Conservation (phyloP, 306 rosid genomes). For the Cucurbita maxima region DNA sequence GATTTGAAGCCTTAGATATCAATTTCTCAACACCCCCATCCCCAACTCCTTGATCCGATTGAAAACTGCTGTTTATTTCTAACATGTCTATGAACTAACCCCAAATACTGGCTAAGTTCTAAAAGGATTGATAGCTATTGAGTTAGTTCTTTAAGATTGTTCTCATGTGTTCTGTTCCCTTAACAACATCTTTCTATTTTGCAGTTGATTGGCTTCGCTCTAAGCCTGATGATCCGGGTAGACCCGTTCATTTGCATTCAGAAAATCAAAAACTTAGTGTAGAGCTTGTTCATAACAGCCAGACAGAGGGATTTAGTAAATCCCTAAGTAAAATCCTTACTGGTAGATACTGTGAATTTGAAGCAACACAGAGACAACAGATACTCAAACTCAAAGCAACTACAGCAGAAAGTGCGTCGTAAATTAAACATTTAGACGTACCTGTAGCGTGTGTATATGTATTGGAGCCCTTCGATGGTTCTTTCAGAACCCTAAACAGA, state of each 20-base stretch:
- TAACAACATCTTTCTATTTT: neutral
- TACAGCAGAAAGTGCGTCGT: neutral
- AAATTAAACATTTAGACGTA: neutral
- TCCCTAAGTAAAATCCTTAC: neutral
- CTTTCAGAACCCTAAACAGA: neutral
- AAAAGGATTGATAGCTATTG: neutral
- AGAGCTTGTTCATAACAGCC: neutral
- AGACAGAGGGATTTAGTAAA: neutral
- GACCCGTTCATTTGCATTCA: conserved; percentile 19
- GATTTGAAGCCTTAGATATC: too few species aligned
- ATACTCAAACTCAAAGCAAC: neutral
- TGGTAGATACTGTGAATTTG: neutral
- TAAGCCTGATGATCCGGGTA: conserved; percentile 35
- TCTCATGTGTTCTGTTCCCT: neutral
- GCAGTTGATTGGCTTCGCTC: conserved; percentile 63
- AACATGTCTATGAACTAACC: neutral
- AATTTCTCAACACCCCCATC: too few species aligned
- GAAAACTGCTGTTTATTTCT: neutral
- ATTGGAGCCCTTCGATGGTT: neutral
- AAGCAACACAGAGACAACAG: neutral
- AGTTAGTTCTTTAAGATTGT: neutral
- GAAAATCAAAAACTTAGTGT: conserved; percentile 4
- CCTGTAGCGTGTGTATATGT: too few species aligned
- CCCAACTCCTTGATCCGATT: too few species aligned
- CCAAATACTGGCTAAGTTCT: neutral